phyloP scores from a whole-genome alignment of 192 early-diverging fungal species.

The Phycomyces nitens region DNA sequence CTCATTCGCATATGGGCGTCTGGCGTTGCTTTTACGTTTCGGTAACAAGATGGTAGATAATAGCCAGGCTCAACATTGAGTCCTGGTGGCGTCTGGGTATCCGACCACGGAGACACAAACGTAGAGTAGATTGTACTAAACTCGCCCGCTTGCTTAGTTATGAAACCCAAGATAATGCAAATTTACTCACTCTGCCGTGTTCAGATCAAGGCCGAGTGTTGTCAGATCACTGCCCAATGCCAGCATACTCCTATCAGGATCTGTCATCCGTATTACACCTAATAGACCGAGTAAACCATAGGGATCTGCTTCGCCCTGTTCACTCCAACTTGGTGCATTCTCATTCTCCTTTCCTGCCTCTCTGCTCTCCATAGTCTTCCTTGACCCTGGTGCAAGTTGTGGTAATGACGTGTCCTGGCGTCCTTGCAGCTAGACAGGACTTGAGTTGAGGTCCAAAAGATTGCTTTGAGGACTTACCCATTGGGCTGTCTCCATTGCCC shows the following conservation, averaged over 20 bases:
- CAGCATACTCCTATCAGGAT: slow-evolving; percentile 74
- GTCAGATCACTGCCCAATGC: slow-evolving; percentile 91
- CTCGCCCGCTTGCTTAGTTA: neutral
- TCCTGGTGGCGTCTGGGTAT: slow-evolving; percentile 59
- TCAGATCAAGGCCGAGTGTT: slow-evolving; percentile 74
- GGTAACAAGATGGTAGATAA: slow-evolving; percentile 81
- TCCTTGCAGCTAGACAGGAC: neutral
- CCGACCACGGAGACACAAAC: slow-evolving; percentile 88
- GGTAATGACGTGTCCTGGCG: slow-evolving; percentile 1
- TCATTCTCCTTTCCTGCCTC: neutral
- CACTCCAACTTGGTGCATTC: slow-evolving; percentile 4
- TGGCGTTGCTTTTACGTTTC: slow-evolving; percentile 64
- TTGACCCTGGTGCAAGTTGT: neutral
- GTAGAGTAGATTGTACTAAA: slow-evolving; percentile 69
- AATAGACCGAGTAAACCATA: slow-evolving; percentile 88
- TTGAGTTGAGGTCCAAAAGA: neutral
- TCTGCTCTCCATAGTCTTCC: neutral
- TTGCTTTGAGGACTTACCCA: neutral
- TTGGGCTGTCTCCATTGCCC: slow-evolving; percentile 4
- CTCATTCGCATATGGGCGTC: slow-evolving; percentile 69
- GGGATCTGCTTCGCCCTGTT: slow-evolving; percentile 44
- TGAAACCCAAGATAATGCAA: neutral
- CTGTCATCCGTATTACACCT: slow-evolving; percentile 73
- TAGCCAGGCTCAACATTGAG: slow-evolving; percentile 79
- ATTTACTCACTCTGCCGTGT: slow-evolving; percentile 60